These are phyloP conservation scores for Tetrahymena thermophila DNA, from an alignment of 73 alveolate genomes.

Conservation along the genomic window DNA sequence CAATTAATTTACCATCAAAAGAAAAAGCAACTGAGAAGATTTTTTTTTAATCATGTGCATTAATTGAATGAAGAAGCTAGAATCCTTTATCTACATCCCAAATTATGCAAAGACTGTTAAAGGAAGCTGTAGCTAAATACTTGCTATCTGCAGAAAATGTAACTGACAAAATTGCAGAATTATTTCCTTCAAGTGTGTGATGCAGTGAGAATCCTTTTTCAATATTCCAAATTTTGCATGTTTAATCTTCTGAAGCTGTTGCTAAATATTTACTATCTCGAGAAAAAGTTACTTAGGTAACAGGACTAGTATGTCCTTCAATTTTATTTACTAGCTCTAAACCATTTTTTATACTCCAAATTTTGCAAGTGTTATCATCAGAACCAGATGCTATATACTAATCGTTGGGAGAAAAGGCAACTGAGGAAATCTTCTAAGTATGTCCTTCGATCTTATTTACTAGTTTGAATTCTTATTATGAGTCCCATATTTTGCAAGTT, in stretches of 20 bases:
- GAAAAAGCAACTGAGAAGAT: too few relatives aligned
- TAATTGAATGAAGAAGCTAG: too few relatives aligned
- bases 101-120: too few relatives aligned
- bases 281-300: background rate
- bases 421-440: background rate
- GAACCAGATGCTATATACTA: background rate
- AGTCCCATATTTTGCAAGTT: background rate
- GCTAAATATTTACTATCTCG: background rate
- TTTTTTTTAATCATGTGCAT: too few relatives aligned
- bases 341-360: background rate
- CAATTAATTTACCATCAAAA: too few relatives aligned
- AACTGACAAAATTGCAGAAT: background rate
- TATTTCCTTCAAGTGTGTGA: background rate
- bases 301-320: background rate
- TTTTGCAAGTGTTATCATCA: background rate
- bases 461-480: background rate
- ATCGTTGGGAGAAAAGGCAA: background rate
- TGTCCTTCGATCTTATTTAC: background rate
- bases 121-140: too few relatives aligned
- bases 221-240: background rate
- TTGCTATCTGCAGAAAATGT: background rate
- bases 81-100: too few relatives aligned
- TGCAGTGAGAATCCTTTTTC: background rate
- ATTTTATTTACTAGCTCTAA: too few relatives aligned
- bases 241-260: background rate